phyloP scores from a whole-genome alignment of 2,329 filamentous ascomycete genomes.

The Bipolaris oryzae region DNA sequence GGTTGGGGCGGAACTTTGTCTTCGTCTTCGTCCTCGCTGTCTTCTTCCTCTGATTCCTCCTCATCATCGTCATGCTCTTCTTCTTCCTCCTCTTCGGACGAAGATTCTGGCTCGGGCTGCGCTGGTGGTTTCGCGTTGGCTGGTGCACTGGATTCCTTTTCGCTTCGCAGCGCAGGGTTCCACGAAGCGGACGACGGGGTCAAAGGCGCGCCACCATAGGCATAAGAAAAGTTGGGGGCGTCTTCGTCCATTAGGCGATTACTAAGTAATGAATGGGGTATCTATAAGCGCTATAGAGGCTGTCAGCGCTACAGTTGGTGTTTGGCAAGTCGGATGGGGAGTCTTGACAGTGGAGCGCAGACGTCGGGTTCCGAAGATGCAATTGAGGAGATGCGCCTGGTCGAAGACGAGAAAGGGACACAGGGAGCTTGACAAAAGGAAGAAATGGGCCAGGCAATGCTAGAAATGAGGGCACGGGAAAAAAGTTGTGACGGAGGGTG shows the following conservation, averaged over 20 bases:
- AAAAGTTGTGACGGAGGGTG: slow-evolving; percentile 5
- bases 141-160: slow-evolving; percentile 34
- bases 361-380: slow-evolving; percentile 1
- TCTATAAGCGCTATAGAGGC: slow-evolving; percentile 40
- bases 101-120: slow-evolving; percentile 21
- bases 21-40: slow-evolving; percentile 22
- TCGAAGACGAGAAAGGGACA: slow-evolving; percentile 1
- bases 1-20: slow-evolving; percentile 11
- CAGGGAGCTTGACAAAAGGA: neutral
- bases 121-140: slow-evolving; percentile 14
- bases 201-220: slow-evolving; percentile 37
- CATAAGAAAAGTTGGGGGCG: slow-evolving; percentile 51
- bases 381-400: slow-evolving; percentile 6
- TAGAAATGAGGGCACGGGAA: neutral
- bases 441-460: neutral
- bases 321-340: slow-evolving; percentile 4
- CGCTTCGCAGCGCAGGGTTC: slow-evolving; percentile 62
- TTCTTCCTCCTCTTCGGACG: slow-evolving; percentile 28
- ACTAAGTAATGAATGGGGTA: slow-evolving; percentile 37
- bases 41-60: slow-evolving; percentile 15
- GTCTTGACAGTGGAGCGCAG: slow-evolving; percentile 17
- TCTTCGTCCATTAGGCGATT: slow-evolving; percentile 46
- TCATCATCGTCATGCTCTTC: slow-evolving; percentile 12
- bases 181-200: slow-evolving; percentile 49
- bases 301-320: slow-evolving; percentile 33